Evolutionary conservation across 2,329 filamentous ascomycete species (phyloP).

Genomic region (Scedosporium aurantiacum): DNA sequence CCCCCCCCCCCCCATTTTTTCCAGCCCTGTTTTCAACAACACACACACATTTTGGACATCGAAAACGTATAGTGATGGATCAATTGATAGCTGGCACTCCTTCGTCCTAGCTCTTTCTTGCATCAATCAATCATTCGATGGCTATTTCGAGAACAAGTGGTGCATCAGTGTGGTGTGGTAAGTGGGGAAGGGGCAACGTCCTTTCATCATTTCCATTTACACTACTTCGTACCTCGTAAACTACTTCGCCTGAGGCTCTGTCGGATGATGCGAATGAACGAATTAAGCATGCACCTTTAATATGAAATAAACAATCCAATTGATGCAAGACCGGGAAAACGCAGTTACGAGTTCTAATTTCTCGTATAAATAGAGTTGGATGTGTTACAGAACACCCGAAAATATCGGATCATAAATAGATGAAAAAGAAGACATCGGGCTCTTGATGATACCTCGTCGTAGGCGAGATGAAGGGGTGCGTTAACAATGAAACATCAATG

Average conservation of each 20-base stretch:
- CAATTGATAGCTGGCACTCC: too few relatives aligned
- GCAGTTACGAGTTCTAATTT: not conserved
- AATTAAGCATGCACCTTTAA: not conserved
- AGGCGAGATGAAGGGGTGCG: not conserved
- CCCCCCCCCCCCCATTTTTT: too few relatives aligned
- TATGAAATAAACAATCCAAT: not conserved
- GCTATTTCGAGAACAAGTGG: not conserved
- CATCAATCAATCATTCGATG: too few relatives aligned
- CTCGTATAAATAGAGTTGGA: constrained; percentile 1
- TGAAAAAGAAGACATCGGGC: not conserved
- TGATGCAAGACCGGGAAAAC: not conserved
- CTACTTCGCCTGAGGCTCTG: not conserved
- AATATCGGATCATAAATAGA: not conserved
- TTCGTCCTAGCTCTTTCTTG: too few relatives aligned
- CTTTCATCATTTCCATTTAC: not conserved
- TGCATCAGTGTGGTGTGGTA: too few relatives aligned
- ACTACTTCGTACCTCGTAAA: too few relatives aligned
- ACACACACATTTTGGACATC: too few relatives aligned
- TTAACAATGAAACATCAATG: not conserved
- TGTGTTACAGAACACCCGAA: not conserved
- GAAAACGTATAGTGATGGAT: too few relatives aligned
- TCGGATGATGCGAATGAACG: not conserved
- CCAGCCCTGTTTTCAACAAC: too few relatives aligned
- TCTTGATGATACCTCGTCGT: not conserved
- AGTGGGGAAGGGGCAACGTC: not conserved